Evolutionary conservation across 2,329 filamentous ascomycete species (phyloP).

Genomic region (Penicillium sp.): DNA sequence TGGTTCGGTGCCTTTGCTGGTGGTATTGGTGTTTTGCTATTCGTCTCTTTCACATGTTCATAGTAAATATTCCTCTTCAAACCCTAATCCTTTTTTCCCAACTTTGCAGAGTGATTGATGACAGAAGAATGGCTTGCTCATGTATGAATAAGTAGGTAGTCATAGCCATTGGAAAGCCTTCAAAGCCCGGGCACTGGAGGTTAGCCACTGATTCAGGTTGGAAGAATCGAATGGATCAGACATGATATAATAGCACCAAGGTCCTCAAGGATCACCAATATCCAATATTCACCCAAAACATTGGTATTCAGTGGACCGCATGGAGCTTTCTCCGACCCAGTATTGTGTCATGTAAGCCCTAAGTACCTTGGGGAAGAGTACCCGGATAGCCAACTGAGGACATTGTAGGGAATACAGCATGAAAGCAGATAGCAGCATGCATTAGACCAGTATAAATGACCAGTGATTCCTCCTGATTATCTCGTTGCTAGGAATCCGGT

Average conservation of each 20-base stretch:
- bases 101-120: no score
- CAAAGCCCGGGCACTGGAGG: no score
- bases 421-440: background rate
- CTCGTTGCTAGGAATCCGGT: background rate
- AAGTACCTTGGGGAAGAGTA: slow-evolving; percentile 38
- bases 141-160: no score
- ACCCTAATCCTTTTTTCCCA: no score
- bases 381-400: slow-evolving; percentile 28
- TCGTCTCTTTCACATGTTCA: background rate
- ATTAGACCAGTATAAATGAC: slow-evolving; percentile 6
- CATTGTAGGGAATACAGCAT: slow-evolving; percentile 21
- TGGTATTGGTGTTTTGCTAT: slow-evolving; percentile 3
- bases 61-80: slow-evolving; percentile 14
- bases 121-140: no score
- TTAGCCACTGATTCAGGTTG: no score
- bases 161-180: no score
- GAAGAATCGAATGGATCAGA: no score
- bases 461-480: background rate
- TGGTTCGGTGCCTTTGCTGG: background rate
- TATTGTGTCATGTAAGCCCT: slow-evolving; percentile 5
- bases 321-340: background rate
- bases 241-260: slow-evolving; percentile 18
- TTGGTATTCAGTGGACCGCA: slow-evolving; percentile 7
- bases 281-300: slow-evolving; percentile 3
- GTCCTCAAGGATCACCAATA: slow-evolving; percentile 22